Conservation (phyloP, 179 eudicot genomes). For the Sideroxylon spinosum region DNA sequence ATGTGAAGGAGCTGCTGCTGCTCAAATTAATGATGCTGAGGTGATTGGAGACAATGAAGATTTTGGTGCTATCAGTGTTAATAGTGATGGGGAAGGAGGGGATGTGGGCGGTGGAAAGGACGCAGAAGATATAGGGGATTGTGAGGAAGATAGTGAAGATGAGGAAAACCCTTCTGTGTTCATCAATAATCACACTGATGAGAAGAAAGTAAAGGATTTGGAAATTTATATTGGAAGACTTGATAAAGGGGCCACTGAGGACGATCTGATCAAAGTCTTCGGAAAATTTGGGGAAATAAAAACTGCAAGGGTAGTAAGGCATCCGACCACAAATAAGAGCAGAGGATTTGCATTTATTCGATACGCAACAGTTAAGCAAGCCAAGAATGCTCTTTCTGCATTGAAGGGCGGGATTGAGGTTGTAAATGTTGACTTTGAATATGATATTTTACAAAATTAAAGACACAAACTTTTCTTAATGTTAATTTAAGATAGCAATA, state of each 20-base stretch:
- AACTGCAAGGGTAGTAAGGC: slow-evolving; percentile 17
- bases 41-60: neutral
- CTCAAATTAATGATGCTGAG: slow-evolving; percentile 12
- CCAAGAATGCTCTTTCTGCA: slow-evolving; percentile 24
- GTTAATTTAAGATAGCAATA: slow-evolving; percentile 7
- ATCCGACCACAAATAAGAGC: slow-evolving; percentile 21
- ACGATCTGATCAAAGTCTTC: slow-evolving; percentile 25
- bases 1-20: slow-evolving; percentile 8
- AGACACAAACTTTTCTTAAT: neutral
- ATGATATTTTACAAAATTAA: neutral
- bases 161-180: slow-evolving; percentile 9
- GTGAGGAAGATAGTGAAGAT: slow-evolving; percentile 16
- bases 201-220: slow-evolving; percentile 14
- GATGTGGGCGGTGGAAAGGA: slow-evolving; percentile 3
- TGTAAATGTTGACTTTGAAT: neutral
- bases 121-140: slow-evolving; percentile 10
- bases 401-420: slow-evolving; percentile 28
- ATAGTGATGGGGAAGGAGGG: slow-evolving; percentile 7
- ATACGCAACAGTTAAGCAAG: slow-evolving; percentile 25
- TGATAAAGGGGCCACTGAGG: slow-evolving; percentile 24
- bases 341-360: slow-evolving; percentile 28
- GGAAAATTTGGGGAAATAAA: slow-evolving; percentile 26
- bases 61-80: neutral
- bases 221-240: slow-evolving; percentile 27
- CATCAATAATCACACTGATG: slow-evolving; percentile 10